Evolutionary conservation across 805 yeast species (phyloP).

Genomic region (Metschnikowia reukaufii): DNA sequence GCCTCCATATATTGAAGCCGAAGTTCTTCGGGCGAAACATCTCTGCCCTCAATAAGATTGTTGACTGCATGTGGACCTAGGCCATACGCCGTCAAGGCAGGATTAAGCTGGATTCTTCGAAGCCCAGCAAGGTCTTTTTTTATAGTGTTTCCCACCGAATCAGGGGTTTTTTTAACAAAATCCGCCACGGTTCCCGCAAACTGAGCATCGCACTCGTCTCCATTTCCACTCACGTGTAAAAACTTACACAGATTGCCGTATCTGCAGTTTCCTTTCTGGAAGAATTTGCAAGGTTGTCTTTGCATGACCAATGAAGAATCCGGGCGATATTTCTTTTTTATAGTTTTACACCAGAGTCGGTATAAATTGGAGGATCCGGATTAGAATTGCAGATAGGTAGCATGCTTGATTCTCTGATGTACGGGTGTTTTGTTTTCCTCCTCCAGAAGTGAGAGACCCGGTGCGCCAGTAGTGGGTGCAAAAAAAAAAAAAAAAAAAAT

Average conservation of each 20-base stretch:
- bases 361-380: too few relatives aligned
- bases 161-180: constrained; percentile 12
- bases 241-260: constrained; percentile 30
- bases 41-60: constrained; percentile 52
- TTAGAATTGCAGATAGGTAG: too few relatives aligned
- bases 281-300: constrained; percentile 24
- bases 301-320: not conserved
- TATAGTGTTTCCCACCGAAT: constrained; percentile 19
- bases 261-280: constrained; percentile 28
- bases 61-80: constrained; percentile 47
- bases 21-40: constrained; percentile 53
- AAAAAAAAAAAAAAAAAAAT: too few relatives aligned
- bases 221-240: constrained; percentile 19
- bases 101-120: constrained; percentile 26
- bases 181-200: constrained; percentile 7
- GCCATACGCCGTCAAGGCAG: constrained; percentile 48
- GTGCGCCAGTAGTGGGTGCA: constrained; percentile 2
- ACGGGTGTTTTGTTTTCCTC: not conserved
- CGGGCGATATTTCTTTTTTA: too few relatives aligned
- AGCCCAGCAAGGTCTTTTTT: constrained; percentile 26
- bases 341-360: not conserved
- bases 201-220: constrained; percentile 5
- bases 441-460: not conserved
- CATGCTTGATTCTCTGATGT: too few relatives aligned
- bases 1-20: constrained; percentile 49